Base-by-base conservation (phyloP, 2,329 filamentous ascomycete genomes). In the Claviceps pusilla region DNA sequence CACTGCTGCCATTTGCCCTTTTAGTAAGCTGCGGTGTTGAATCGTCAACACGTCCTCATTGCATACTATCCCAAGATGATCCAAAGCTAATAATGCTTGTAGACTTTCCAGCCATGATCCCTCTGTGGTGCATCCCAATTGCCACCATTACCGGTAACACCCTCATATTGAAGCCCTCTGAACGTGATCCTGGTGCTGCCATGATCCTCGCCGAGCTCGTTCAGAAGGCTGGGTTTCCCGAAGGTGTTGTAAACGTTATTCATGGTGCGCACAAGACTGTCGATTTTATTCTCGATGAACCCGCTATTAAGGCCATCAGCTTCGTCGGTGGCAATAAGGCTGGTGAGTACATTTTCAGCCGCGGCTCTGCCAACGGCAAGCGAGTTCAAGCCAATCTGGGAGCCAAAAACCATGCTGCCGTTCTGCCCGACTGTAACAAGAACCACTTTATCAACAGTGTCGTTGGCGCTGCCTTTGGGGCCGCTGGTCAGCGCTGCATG, bases 91-190 rank as follows among this genome's bases (percentile, higher is more conserved):
- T 49, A 6, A 24, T 16, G 3, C 33, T n/a, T 14, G 19, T 57
- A 87, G 84, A 93, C 75, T 93, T 93, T 72, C 87, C 87, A 47
- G 87, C 87, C 62, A 94, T 94, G 87, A 93, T 94, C 68, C 88
- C 87, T 3, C 77, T 94, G n/a, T 94, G 87, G 87, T 89, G 80
- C 57, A 89, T 94, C 58, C 88, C 87, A 43, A 86, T 93, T 62
- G 87, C 87, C 49, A 87, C 87, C 47, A 80, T 90, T 33, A 89
- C 86, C 19, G 87, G 87, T 52, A 94, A 94, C 74, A 90, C 86
- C 14, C 75, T 89, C 56, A 80, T 94, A 61, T 75, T 94, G 62
- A 94, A 94, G 77, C 87, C 87, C 10, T 91, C 87, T 1, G 87
- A 94, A 73, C 82, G 87, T 56, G 87, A 91, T 63, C 87, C 87